Percentiles rank a stretch among this genome's conserved stretches.
These are phyloP conservation scores for Bothia castanella DNA, from an alignment of 1,284 basidiomycete genomes.

Conservation along the genomic window DNA sequence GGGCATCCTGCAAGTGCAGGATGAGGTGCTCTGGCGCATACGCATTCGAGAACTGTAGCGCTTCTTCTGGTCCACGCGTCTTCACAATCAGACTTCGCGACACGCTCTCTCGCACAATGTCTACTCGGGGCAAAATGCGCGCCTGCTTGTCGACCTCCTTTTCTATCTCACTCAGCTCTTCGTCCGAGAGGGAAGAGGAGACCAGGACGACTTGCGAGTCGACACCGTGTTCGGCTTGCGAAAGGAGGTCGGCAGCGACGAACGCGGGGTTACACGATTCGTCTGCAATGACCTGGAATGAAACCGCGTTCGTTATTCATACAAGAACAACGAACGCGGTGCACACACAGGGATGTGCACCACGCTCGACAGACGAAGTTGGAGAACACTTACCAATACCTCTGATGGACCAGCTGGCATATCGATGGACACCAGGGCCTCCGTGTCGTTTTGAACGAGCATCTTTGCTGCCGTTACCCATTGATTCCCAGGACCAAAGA, in stretches of 20 bases:
- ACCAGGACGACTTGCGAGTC: conserved; percentile 98
- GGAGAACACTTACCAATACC: conserved; percentile 70
- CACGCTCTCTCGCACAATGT: conserved; percentile 89
- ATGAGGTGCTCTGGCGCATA: conserved; percentile 98
- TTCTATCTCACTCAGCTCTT: conserved; percentile 74
- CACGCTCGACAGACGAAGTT: conserved; percentile 6
- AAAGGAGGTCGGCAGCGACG: conserved; percentile 94
- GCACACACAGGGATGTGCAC: conserved; percentile 18
- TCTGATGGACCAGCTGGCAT: conserved; percentile 99
- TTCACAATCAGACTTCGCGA: conserved; percentile 89
- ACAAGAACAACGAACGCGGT: conserved; percentile 39
- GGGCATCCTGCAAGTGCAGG: conserved; percentile 76
- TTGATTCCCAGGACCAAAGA: conserved; percentile 98
- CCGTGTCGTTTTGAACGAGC: conserved; percentile 98
- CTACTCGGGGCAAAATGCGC: conserved; percentile 79
- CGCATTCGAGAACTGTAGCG: conserved; percentile 88
- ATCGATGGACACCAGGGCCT: conserved; percentile 94
- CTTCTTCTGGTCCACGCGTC: conserved; percentile 65
- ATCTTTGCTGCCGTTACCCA: conserved; percentile 99
- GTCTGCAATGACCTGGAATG: conserved; percentile 84
- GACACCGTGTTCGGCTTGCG: conserved; percentile 96
- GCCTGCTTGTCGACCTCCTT: conserved; percentile 87
- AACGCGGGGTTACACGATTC: conserved; percentile 81
- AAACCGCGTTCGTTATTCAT: conserved; percentile 36
- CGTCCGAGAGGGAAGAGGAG: conserved; percentile 64